Base-by-base conservation (phyloP, 1,284 basidiomycete species). In the Tilletia caries region DNA sequence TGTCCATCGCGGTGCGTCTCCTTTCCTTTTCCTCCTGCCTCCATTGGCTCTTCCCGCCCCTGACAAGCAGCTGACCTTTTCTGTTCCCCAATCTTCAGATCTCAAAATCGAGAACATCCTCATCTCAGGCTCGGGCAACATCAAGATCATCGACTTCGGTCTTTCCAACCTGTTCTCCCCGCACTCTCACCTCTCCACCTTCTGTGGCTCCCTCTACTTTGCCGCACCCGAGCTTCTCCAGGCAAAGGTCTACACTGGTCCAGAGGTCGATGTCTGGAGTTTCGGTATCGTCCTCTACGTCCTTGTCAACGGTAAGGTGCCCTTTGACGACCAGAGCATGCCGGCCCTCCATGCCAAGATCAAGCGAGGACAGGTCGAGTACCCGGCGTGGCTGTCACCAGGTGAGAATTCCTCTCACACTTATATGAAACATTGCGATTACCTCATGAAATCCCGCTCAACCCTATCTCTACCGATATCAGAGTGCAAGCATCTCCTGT, bases 51-150 rank as follows among this genome's bases (percentile, higher is more conserved):
- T 46, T n/a, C 44, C 44, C 13, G 13, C n/a, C n/a, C 54, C 54
- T 12, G 27, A 12, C 12, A 25, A 25, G 15, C 12, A 29, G 12
- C 12, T 12, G 12, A 29, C 25, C 54, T 13, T 29, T 33, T 25
- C 29, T 46, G 58, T 33, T 15, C 60, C 8, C 52, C 25, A 15
- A 25, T 65, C 60, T 32, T 20, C 66, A 70, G 92, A 98, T 85
- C 89, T 98, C 75, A 99, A 98, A 87, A 98, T 98, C 81, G 94
- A 99, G 85, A 98, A 97, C 85, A 99, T 99, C 79, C 90, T 98
- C 79, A 98, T 99, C 78, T 97, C 94, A 1, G 94, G 96, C 76
- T 93, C 92, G 0, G 95, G 95, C 15, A 98, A 98, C 85, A 97
- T 98, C 88, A 98, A 98, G 87, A 98, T 98, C 73, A 98, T 98